Evolutionary conservation across 2,329 filamentous ascomycete species (phyloP), one percentile per base, ranked within the genome.

Genomic region (Metarhizium robertsii): DNA sequence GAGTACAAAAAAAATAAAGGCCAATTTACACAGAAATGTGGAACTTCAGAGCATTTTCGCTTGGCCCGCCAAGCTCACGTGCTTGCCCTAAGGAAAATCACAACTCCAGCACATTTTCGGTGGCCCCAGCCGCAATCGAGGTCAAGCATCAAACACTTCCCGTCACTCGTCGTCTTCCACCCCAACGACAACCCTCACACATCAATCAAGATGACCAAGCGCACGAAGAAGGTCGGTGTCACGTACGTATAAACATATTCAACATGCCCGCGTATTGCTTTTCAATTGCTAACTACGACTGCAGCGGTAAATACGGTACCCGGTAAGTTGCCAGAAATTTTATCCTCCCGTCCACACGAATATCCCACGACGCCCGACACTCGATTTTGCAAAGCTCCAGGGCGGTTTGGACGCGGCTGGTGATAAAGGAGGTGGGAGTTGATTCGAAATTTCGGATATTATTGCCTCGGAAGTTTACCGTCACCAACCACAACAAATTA

Each of bases 171-270:
- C 65, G 65, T 66, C 65, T 64, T 64, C 61, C 65, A 63, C 62
- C 63, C 65, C 63, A 58, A 65, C 64, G 65, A 67, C 65, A 64
- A 66, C 59, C 63, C 63, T 65, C 67, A 70, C 68, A 71, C 59
- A 65, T 61, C 73, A 73, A 77, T 75, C 82, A 90, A 86, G 79
- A 94, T 94, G 88, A 90, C 89, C 76, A 92, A 94, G 85, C 86
- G 90, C 82, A 95, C 90, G 66, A 95, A 75, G 88, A 95, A 96
- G 88, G 91, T 95, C 86, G 90, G 90, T 77, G 92, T 96, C 77
- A 96, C 92, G 72, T 74, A 70, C 60, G 72, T 74, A 68, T 63
- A 38, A 2, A 30, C 4, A 18, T 11, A n/a, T 29, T 20, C 34
- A 53, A 58, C 18, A 51, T 32, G 6, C 48, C 25, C 25, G 55